phyloP scores from a whole-genome alignment of 305 asterid genomes.

The Stenogyne calaminthoides region DNA sequence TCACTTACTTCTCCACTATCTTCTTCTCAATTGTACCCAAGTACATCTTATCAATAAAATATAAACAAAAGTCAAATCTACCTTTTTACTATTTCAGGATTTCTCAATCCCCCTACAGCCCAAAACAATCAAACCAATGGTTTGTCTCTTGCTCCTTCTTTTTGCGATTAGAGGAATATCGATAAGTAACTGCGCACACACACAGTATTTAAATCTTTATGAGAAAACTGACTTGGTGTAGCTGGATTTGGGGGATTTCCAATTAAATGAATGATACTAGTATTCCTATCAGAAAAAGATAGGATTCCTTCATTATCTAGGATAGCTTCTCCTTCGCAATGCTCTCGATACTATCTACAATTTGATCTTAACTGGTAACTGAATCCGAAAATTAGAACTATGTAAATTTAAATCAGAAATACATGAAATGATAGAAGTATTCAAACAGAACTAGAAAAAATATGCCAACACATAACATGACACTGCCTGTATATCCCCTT shows the following conservation, averaged over 20 bases:
- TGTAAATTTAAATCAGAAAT: not conserved
- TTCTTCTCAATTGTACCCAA: too few relatives aligned
- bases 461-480: not conserved
- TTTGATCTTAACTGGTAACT: not conserved
- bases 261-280: not conserved
- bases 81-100: too few relatives aligned
- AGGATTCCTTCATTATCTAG: not conserved
- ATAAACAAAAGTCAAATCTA: too few relatives aligned
- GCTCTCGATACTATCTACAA: not conserved
- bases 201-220: not conserved
- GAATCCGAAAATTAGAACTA: not conserved
- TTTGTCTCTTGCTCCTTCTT: not conserved
- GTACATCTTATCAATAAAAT: too few relatives aligned
- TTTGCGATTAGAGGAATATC: not conserved
- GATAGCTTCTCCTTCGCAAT: not conserved
- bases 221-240: not conserved
- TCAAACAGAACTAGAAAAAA: not conserved
- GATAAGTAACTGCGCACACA: not conserved
- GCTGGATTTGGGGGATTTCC: not conserved
- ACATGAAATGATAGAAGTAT: not conserved
- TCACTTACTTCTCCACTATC: too few relatives aligned
- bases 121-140: too few relatives aligned
- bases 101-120: too few relatives aligned
- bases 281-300: not conserved
- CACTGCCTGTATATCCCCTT: not conserved